Conservation (phyloP, 305 asterid genomes). For the Solanum aculeatissimum region DNA sequence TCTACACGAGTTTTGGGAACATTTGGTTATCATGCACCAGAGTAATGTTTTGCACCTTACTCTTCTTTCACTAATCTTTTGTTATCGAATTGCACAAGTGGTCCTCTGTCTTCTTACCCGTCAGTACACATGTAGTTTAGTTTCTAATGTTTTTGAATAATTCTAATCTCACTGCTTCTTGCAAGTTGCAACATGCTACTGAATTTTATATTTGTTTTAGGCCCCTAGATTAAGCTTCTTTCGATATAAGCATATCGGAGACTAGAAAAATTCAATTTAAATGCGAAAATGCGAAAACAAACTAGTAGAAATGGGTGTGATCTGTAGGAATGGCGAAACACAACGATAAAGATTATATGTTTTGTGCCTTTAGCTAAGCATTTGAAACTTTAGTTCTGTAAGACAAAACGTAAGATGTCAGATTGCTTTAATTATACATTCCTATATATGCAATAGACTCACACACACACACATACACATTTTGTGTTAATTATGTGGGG, state of each 20-base stretch:
- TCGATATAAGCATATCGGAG: not conserved
- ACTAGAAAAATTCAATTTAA: not conserved
- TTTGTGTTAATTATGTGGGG: not conserved
- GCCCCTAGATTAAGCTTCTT: not conserved
- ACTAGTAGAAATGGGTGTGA: not conserved
- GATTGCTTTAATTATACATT: not conserved
- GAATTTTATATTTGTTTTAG: not conserved
- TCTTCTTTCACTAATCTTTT: not conserved
- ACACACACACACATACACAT: not conserved
- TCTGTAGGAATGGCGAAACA: not conserved
- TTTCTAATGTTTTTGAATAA: not conserved
- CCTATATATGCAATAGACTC: not conserved
- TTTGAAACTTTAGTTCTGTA: not conserved
- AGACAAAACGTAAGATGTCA: not conserved
- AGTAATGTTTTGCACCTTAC: conserved; percentile 9
- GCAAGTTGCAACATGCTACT: not conserved
- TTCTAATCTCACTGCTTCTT: not conserved
- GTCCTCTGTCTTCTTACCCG: not conserved
- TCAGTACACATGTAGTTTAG: not conserved
- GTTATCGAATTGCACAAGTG: not conserved
- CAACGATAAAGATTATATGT: not conserved
- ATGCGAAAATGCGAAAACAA: not conserved
- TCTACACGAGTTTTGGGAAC: conserved; percentile 38
- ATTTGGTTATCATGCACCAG: conserved; percentile 37
- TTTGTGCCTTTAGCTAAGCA: not conserved